Evolutionary conservation across 2,329 filamentous ascomycete species (phyloP), one percentile per base, ranked within the genome.

Genomic region (Basipetospora sp.): DNA sequence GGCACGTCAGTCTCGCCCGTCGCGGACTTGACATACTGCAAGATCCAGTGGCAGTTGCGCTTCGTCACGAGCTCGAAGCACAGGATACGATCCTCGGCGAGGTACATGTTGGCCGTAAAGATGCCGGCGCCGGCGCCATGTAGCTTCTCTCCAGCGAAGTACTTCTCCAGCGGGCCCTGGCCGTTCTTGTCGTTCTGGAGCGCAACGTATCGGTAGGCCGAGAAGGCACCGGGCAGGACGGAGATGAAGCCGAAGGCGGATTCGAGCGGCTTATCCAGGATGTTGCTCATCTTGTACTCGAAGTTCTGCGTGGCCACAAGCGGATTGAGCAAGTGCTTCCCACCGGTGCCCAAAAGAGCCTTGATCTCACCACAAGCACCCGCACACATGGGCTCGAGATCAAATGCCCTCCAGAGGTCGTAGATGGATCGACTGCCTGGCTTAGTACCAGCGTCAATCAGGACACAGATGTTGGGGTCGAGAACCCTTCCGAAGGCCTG

Each of bases 231-330:
- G 1, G 90, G 90, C 53, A 98, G 67, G 51, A 98, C 90, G 31
- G 84, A 85, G 54, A 98, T 96, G 62, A 96, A 98, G 33, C 90
- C 90, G 57, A 98, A 98, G 0, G 88, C 84, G 4, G 88, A 96
- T 56, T 98, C 90, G 29, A 98, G 65, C 2, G 90, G 90, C 63
- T 98, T 98, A 58, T 98, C 90, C 31, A 98, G 71, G 53, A 98
- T 98, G 53, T 98, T 98, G 57, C 85, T 94, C 81, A 98, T 94
- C 70, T 98, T 98, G 71, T 98, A 98, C 64, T 98, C 90, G 50
- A 98, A 98, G 54, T 98, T 98, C 52, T 98, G 90, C 1, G 87
- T 87, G 2, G 90, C 90, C 16, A 98, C 83, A 4, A 98, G 71
- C 1, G 90, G 90, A 52, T 96, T 98, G 47, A 94, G 56, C 26